Conservation (phyloP, 352 stramenopile genomes). For the Aphanomyces invadans region DNA sequence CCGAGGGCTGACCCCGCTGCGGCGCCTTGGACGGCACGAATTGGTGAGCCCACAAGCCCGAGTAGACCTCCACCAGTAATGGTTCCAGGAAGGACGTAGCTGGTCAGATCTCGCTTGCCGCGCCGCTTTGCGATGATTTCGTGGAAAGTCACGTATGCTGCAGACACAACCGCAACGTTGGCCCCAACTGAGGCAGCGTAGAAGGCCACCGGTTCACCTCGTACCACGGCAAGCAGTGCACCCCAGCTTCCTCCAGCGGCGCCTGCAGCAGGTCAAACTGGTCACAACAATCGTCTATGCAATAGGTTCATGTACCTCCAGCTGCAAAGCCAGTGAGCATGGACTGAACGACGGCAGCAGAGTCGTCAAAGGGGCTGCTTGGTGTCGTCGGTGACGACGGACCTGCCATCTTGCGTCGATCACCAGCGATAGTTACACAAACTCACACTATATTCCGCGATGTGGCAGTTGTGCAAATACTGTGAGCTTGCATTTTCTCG, state of each 20-base stretch:
- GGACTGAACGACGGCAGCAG: background rate
- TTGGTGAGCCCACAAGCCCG: slow-evolving; percentile 29
- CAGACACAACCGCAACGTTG: slow-evolving; percentile 77
- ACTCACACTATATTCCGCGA: too few species aligned
- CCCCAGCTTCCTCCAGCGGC: slow-evolving; percentile 47
- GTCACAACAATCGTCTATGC: background rate
- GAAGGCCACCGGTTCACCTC: slow-evolving; percentile 72
- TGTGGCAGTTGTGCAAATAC: too few species aligned
- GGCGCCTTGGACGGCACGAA: slow-evolving; percentile 39
- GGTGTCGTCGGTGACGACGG: too few species aligned
- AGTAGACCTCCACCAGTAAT: slow-evolving; percentile 50
- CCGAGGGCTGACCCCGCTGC: slow-evolving; percentile 51
- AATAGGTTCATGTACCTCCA: slow-evolving; percentile 16
- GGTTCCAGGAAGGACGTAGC: slow-evolving; percentile 34
- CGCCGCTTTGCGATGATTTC: slow-evolving; percentile 68
- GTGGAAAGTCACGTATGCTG: slow-evolving; percentile 84
- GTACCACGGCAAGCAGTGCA: slow-evolving; percentile 48
- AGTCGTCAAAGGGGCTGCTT: background rate
- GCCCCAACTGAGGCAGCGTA: slow-evolving; percentile 75
- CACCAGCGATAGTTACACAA: too few species aligned
- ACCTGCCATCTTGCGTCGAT: background rate
- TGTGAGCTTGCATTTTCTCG: too few species aligned
- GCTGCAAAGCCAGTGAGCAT: background rate
- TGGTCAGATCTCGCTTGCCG: slow-evolving; percentile 53
- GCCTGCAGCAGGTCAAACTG: slow-evolving; percentile 28